A percentile compares a stretch with the other conserved stretches of the same genome.
Evolutionary conservation across 2,329 filamentous ascomycete genomes (phyloP).

Genomic region (Claviceps humidiphila): DNA sequence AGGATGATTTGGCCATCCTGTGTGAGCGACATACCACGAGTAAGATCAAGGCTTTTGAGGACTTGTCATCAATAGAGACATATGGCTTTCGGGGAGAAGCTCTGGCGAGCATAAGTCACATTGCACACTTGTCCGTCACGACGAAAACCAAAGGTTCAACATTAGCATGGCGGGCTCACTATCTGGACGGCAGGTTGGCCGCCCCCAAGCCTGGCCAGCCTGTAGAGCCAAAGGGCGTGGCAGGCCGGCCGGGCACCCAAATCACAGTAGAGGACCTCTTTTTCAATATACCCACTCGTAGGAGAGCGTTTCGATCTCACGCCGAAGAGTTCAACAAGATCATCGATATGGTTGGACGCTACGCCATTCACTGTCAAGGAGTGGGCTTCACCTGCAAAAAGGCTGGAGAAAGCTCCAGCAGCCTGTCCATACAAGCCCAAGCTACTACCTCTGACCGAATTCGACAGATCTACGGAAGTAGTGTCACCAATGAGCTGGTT

Average conservation of each 20-base stretch:
- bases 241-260: constrained; percentile 80
- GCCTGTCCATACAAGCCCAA: constrained; percentile 63
- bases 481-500: constrained; percentile 78
- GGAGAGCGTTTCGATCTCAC: constrained; percentile 77
- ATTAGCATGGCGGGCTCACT: constrained; percentile 83
- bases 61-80: constrained; percentile 76
- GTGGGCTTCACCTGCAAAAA: constrained; percentile 97
- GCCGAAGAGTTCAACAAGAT: constrained; percentile 98
- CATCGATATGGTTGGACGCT: constrained; percentile 83
- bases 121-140: constrained; percentile 88
- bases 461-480: constrained; percentile 73
- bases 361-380: constrained; percentile 82
- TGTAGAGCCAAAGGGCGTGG: constrained; percentile 73
- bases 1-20: constrained; percentile 79
- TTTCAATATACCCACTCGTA: constrained; percentile 84
- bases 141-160: constrained; percentile 82
- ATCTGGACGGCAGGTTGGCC: constrained; percentile 67
- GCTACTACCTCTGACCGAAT: constrained; percentile 71
- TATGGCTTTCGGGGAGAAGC: constrained; percentile 98
- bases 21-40: constrained; percentile 96
- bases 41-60: constrained; percentile 87
- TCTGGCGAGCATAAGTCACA: constrained; percentile 93
- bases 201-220: constrained; percentile 79
- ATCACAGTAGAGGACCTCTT: constrained; percentile 96
- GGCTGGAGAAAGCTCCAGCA: constrained; percentile 73